Evolutionary conservation across 1,139 yeast species (phyloP).

Genomic region (Magnusiomyces starmeri): DNA sequence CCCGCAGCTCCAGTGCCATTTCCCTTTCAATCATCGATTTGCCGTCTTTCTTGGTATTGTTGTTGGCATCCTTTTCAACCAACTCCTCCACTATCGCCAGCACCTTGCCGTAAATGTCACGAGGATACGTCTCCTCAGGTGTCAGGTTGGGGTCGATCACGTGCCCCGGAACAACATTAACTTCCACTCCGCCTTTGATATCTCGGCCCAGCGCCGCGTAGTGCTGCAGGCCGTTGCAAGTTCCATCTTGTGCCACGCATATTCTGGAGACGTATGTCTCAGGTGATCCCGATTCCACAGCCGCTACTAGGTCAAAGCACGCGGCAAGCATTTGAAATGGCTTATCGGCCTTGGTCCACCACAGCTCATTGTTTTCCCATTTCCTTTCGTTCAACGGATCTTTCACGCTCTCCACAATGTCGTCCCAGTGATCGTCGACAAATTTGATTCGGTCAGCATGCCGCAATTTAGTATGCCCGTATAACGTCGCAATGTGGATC

Average conservation of each 20-base stretch:
- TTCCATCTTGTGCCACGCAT: slow-evolving; percentile 68
- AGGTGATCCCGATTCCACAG: slow-evolving; percentile 47
- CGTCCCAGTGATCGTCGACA: slow-evolving; percentile 43
- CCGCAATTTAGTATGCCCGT: slow-evolving; percentile 55
- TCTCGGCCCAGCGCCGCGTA: slow-evolving; percentile 89
- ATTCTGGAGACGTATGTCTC: slow-evolving; percentile 46
- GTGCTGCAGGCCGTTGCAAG: slow-evolving; percentile 91
- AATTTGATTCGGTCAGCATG: slow-evolving; percentile 47
- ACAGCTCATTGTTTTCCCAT: slow-evolving; percentile 22
- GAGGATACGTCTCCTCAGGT: slow-evolving; percentile 36
- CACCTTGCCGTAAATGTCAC: slow-evolving; percentile 57
- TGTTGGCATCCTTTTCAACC: slow-evolving; percentile 41
- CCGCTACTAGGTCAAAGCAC: slow-evolving; percentile 53
- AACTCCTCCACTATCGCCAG: slow-evolving; percentile 46
- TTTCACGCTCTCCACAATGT: slow-evolving; percentile 45
- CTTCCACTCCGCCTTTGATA: slow-evolving; percentile 58
- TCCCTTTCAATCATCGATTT: background rate
- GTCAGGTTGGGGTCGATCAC: slow-evolving; percentile 12
- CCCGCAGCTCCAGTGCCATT: slow-evolving; percentile 45
- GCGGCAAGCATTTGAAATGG: slow-evolving; percentile 66
- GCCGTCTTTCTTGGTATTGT: background rate
- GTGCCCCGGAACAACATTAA: slow-evolving; percentile 45
- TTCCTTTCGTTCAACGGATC: slow-evolving; percentile 39
- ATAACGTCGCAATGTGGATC: slow-evolving; percentile 60
- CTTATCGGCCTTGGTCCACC: slow-evolving; percentile 61